Evolutionary conservation across 192 early-diverging fungal species (phyloP).

Genomic region (Backusella circina): DNA sequence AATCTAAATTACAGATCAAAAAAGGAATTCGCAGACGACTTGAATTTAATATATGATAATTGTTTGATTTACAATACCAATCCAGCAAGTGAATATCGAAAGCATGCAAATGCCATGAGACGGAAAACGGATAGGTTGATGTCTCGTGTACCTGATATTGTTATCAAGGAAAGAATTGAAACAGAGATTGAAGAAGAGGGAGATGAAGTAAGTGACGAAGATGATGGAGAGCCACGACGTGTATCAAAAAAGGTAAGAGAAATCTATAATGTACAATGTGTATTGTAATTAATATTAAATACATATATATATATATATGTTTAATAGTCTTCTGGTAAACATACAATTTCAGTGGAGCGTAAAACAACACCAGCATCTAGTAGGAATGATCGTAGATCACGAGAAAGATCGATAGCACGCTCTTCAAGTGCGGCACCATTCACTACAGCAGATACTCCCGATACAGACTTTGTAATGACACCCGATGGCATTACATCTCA

Average conservation of each 20-base stretch:
- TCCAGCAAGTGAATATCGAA: slow-evolving; percentile 82
- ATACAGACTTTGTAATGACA: slow-evolving; percentile 24
- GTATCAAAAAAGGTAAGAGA: not conserved
- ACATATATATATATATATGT: not conserved
- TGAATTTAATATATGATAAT: slow-evolving; percentile 87
- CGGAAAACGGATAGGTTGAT: slow-evolving; percentile 70
- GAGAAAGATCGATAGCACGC: not conserved
- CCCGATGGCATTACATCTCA: not conserved
- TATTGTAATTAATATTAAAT: not conserved
- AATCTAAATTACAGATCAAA: slow-evolving; percentile 78
- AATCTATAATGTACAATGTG: no score
- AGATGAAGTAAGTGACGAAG: slow-evolving; percentile 48
- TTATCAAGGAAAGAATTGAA: slow-evolving; percentile 43
- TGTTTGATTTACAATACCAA: slow-evolving; percentile 87
- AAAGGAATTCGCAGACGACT: slow-evolving; percentile 77
- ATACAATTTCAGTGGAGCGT: not conserved
- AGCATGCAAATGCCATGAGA: slow-evolving; percentile 76
- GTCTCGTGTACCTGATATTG: slow-evolving; percentile 76
- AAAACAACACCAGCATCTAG: not conserved
- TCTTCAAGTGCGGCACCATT: not conserved
- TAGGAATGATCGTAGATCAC: not conserved
- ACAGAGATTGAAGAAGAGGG: slow-evolving; percentile 58
- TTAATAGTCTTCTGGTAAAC: not conserved
- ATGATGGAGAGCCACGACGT: slow-evolving; percentile 5
- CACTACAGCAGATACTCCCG: slow-evolving; percentile 22